Conservation (phyloP, 192 early-diverging fungal species). For the Coemansia furcata region DNA sequence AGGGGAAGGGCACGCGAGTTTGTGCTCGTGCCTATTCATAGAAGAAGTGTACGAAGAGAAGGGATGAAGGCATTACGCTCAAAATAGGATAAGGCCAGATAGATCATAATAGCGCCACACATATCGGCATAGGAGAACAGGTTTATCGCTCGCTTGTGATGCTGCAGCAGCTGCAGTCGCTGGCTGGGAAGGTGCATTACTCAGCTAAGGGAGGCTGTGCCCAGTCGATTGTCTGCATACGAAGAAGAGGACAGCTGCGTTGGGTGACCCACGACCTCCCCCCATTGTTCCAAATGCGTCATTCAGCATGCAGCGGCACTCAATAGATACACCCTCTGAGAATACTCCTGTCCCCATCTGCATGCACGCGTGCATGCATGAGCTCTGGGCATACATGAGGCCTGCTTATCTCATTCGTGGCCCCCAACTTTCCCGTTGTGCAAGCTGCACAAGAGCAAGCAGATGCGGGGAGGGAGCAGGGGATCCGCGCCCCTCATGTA, state of each 20-base stretch:
- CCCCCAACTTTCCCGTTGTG: conserved; percentile 11
- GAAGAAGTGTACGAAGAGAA: neutral
- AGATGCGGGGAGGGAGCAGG: neutral
- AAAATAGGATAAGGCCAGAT: conserved; percentile 7
- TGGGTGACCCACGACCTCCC: conserved; percentile 5
- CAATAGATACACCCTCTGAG: neutral
- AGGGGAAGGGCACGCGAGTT: conserved; percentile 1
- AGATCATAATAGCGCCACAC: conserved; percentile 11
- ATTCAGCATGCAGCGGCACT: conserved; percentile 3
- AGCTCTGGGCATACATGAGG: neutral
- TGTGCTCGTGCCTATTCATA: conserved; percentile 6
- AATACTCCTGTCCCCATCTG: neutral
- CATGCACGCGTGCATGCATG: neutral
- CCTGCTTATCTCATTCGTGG: conserved; percentile 1
- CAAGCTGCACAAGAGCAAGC: conserved; percentile 1
- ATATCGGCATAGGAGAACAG: conserved; percentile 7
- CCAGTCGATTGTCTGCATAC: conserved; percentile 9
- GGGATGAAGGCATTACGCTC: neutral
- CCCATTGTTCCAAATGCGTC: conserved; percentile 4
- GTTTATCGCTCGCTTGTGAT: neutral
- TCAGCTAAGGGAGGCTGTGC: conserved; percentile 1
- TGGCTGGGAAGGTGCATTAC: conserved; percentile 4
- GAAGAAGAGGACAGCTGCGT: neutral
- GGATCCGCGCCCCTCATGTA: neutral
- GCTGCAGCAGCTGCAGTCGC: neutral